Percentiles rank a stretch among this genome's conserved stretches.
Evolutionary conservation across 441 rosid species (phyloP).

Genomic region (Isatis lusitanica): DNA sequence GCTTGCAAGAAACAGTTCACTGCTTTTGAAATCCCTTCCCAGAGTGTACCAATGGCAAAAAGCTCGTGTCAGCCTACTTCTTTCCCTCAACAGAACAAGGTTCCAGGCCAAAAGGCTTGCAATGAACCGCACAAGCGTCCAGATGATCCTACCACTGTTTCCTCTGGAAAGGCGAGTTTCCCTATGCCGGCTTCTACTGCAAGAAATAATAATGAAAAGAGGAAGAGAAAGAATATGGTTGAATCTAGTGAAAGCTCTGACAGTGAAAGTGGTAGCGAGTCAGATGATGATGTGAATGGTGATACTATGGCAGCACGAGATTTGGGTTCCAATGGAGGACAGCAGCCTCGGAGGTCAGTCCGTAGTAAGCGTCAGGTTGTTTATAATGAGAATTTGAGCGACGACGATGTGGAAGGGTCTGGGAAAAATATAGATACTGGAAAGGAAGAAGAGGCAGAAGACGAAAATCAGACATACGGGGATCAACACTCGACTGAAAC

Average conservation of each 20-base stretch:
- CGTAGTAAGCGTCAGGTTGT: conserved; percentile 71
- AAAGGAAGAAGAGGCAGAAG: conserved; percentile 37
- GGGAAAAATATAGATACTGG: conserved; percentile 29
- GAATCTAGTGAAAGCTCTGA: conserved; percentile 69
- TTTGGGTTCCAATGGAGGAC: conserved; percentile 37
- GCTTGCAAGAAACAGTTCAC: conserved; percentile 52
- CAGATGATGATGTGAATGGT: conserved; percentile 44
- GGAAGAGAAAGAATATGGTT: conserved; percentile 46
- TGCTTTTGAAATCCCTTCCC: conserved; percentile 54
- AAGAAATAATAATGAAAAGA: conserved; percentile 48
- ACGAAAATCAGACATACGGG: conserved; percentile 37
- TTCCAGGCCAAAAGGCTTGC: conserved; percentile 42
- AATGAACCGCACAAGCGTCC: conserved; percentile 45
- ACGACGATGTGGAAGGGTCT: conserved; percentile 63
- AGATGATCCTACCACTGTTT: conserved; percentile 36
- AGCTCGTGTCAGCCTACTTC: conserved; percentile 38
- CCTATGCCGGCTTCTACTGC: conserved; percentile 39
- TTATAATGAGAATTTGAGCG: conserved; percentile 71
- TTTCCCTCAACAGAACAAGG: conserved; percentile 43
- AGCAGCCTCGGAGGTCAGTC: conserved; percentile 66
- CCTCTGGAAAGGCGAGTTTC: conserved; percentile 35
- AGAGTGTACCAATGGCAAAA: conserved; percentile 36
- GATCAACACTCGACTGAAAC: conserved; percentile 36
- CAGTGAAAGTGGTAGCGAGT: conserved; percentile 49
- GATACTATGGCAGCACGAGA: conserved; percentile 40